Evolutionary conservation across 2,329 filamentous ascomycete genomes (phyloP), one percentile per base, ranked within the genome.

Genomic region (Lachnellula suecica): DNA sequence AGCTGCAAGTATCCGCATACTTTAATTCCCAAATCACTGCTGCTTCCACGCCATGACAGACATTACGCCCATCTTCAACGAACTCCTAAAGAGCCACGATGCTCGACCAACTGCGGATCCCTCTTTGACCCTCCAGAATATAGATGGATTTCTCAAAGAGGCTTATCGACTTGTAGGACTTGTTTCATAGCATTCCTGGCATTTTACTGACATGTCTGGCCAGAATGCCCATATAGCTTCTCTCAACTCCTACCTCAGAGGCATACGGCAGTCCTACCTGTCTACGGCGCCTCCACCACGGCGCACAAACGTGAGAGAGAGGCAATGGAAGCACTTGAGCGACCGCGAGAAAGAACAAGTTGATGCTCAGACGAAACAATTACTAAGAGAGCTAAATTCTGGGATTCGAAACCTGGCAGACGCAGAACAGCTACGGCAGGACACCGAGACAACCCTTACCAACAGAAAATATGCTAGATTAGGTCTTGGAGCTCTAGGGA

Each of bases 131-230:
- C 63, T 76, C 44, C 74, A 79, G 59, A 78, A 72, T 61, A 80
- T 94, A 46, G 89, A 97, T 68, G 88, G 88, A 64, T 99, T 97
- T 68, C 76, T 97, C 29, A 91, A 93, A 67, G 93, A 97, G 72
- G 94, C 94, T 48, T 94, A 96, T 72, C 84, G 88, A 68, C 97
- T 97, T 70, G 92, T 95, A 75, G 65, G 80, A 57, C 62, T 59
- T 56, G 59, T 47, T 51, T 29, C 41, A 43, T 48, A 47, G 46
- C 34, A 23, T 34, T 27, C 51, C 23, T 13, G 37, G 51, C 51
- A 51, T 58, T 59, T 64, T 65, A 53, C 63, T 58, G 47, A 55
- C 23, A n/a, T n/a, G n/a, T n/a, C 13, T 24, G 8, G 40, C 17
- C 65, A 96, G 91, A 94, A 96, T 68, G 81, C 85, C 7, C 91